Evolutionary conservation across 208 protist species (phyloP).

Genomic region (Crithidia brevicula): DNA sequence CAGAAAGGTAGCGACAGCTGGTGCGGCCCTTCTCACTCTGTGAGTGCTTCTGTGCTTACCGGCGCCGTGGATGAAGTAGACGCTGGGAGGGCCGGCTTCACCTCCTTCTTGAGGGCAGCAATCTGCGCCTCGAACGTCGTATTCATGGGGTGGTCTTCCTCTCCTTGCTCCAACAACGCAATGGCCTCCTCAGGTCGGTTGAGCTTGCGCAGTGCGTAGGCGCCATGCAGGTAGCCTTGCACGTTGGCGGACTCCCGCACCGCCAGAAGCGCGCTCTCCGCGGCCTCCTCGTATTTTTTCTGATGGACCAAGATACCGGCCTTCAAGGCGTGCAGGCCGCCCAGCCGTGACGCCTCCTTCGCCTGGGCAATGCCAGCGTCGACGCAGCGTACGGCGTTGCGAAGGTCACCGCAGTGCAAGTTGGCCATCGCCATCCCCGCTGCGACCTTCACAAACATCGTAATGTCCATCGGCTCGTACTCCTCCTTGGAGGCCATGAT

Average conservation of each 20-base stretch:
- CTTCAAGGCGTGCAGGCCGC: conserved; percentile 85
- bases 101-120: conserved; percentile 47
- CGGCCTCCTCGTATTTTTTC: conserved; percentile 74
- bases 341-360: conserved; percentile 59
- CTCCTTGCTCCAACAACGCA: conserved; percentile 58
- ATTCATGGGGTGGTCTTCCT: conserved; percentile 80
- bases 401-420: conserved; percentile 75
- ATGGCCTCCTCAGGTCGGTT: conserved; percentile 58
- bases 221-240: conserved; percentile 86
- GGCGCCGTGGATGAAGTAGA: neutral
- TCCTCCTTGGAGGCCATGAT: conserved; percentile 63
- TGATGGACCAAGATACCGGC: conserved; percentile 75
- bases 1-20: too few relatives aligned
- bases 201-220: conserved; percentile 69
- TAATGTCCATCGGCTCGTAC: conserved; percentile 79
- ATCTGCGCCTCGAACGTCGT: conserved; percentile 52
- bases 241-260: conserved; percentile 72
- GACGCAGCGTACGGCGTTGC: conserved; percentile 74
- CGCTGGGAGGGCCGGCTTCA: conserved; percentile 43
- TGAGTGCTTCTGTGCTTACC: neutral
- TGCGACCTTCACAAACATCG: conserved; percentile 78
- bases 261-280: conserved; percentile 58
- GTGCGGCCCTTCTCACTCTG: conserved; percentile 17
- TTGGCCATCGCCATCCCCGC: conserved; percentile 87
- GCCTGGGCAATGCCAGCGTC: conserved; percentile 73